These are phyloP conservation scores for Coelastrella sp. DNA, from an alignment of 139 green algal genomes.

Conservation along the genomic window DNA sequence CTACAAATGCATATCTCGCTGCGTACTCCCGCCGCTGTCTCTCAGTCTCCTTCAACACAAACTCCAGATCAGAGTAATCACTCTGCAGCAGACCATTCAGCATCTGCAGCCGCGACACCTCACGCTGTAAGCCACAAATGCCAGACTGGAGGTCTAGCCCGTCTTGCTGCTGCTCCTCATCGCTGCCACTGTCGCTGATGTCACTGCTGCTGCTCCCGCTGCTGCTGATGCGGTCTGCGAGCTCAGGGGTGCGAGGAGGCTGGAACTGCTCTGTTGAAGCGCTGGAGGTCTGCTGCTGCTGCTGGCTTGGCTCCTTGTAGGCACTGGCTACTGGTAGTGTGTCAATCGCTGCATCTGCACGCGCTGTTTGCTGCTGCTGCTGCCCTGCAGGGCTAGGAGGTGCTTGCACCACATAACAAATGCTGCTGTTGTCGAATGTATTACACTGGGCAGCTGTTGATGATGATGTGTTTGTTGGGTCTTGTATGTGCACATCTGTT, in stretches of 20 bases:
- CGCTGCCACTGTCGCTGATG: neutral
- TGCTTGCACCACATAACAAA: no score
- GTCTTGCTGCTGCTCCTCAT: neutral
- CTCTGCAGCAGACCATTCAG: constrained; percentile 28
- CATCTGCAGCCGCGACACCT: constrained; percentile 6
- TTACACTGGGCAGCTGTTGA: neutral
- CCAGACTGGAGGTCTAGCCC: neutral
- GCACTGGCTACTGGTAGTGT: neutral
- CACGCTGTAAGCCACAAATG: neutral
- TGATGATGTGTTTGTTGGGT: neutral
- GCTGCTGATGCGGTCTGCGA: neutral
- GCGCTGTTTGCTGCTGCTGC: neutral
- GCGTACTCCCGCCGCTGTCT: constrained; percentile 57
- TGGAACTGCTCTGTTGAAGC: no score
- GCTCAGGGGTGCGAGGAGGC: neutral
- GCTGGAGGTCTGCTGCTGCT: neutral
- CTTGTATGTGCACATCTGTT: neutral
- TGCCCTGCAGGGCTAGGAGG: neutral
- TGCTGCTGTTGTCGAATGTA: no score
- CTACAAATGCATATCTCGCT: constrained; percentile 60
- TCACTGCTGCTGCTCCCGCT: neutral
- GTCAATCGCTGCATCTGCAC: neutral
- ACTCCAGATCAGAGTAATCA: constrained; percentile 56
- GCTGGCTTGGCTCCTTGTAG: no score
- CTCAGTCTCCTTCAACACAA: constrained; percentile 57